Base-by-base conservation (phyloP, 2,329 filamentous ascomycete genomes). In the Venturia asperata region DNA sequence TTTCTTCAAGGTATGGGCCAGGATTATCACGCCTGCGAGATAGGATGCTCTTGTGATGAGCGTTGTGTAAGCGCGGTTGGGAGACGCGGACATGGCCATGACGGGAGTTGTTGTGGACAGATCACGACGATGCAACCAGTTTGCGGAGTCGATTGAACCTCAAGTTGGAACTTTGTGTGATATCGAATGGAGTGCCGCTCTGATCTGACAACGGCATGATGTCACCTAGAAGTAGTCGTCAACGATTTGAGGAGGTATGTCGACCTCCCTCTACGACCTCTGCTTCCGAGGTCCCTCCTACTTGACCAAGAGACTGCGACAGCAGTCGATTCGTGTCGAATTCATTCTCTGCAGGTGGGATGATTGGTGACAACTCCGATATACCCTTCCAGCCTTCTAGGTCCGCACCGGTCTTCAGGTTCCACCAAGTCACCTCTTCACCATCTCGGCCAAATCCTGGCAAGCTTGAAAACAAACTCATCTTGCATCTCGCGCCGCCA, bases 21-120 rank as follows among this genome's bases (percentile, higher is more conserved):
- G 77, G 11, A 83, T 73, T 9, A 83, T 73, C 13, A 81, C 80
- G 43, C 81, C 82, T 17, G 81, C 77, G 6, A 84, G 76, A 69
- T 83, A 83, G 24, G 77, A 80, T 5, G 78, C 73, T n/a, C 78
- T 76, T 1, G 81, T 83, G 41, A 83, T 76, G 39, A 83, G 75
- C 0, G 81, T 83, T 21, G 79, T 77, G 70, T 81, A 83, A 3
- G 79, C 78, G 64, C 75, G 62, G n/a, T 21, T 63, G 1, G 41
- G 27, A 39, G 43, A 17, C 7, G n/a, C n/a, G 3, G 37, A 17
- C 11, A 7, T 61, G 15, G 60, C 13, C 42, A 61, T 61, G 42
- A 15, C 43, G n/a, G n/a, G n/a, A n/a, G n/a, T 42, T 47, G n/a
- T 47, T 47, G n/a, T 21, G 45, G n/a, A 21, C n/a, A 21, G 45